Base-by-base conservation (phyloP, 2,329 filamentous ascomycete species). In the Verticillium zaregamsianum region DNA sequence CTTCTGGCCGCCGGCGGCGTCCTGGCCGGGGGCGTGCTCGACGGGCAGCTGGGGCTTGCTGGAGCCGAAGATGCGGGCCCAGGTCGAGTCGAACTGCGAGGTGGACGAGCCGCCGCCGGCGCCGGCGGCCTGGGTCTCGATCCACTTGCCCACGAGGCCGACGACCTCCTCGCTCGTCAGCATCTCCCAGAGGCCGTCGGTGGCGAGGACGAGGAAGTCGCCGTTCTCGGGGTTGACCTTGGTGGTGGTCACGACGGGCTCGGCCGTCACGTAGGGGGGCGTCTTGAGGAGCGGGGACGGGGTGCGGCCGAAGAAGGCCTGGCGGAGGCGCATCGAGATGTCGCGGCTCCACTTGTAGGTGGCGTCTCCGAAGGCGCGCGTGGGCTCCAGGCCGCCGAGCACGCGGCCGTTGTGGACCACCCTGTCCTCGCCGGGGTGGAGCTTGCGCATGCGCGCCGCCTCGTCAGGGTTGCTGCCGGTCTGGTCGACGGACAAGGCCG, bases 101-200 rank as follows among this genome's bases (percentile, higher is more conserved):
- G 75, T 80, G 55, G 80, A 77, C 3, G 76, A 73, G 58, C 73
- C 77, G 62, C 71, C 74, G 70, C 71, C 58, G 39, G 80, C 77
- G 62, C 71, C 74, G 70, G 71, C 58, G 39, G 80, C 79, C 73
- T 97, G 90, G 25, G 86, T 87, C 74, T 99, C 95, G 57, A 99
- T 87, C 95, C 95, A 99, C 75, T 96, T 92, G 17, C 94, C 96
- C 5, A 99, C 95, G 2, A 99, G 86, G 0, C 95, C 95, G 58
- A 99, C 91, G 1, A 97, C 95, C 79, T 99, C 95, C 73, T 99
- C 95, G 70, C 98, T 99, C 57, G 92, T 97, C 64, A 99, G 83
- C 95, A 98, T 98, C 77, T 99, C 95, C 95, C 95, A 99, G 1
- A 99, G 83, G 4, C 95, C 95, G 72, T 99, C 95, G 0, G 95